Evolutionary conservation across 257 asterid genomes (phyloP), one percentile per base, ranked within the genome.

Genomic region (Ilex aquifolium): DNA sequence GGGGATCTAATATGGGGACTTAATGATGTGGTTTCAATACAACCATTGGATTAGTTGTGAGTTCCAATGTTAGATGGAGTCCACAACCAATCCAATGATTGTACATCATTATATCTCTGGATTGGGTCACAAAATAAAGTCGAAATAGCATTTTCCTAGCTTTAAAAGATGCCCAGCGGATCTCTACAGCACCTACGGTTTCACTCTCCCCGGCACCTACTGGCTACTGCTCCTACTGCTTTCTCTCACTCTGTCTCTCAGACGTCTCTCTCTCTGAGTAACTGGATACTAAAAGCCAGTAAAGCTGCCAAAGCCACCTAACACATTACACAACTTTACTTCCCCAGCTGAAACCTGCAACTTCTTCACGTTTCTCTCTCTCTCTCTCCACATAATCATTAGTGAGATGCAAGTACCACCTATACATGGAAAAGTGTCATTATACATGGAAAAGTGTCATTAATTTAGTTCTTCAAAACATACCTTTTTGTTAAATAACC

Each of bases 261-360:
- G 76, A 79, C 83, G 88, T 76, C 77, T 79, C 75, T 71, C 70
- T 75, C 59, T 65, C 56, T 31, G 64, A 30, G 50, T 64, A 69
- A 48, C 56, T 67, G 69, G 66, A 44, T 68, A 48, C 61, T 60
- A 65, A 66, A 57, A 58, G 63, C 60, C 67, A 74, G 39, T 54
- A 64, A 74, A 70, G 70, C 69, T 63, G 68, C 42, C 52, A 74
- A 32, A 63, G 5, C 27, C 56, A 59, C 59, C 55, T 48, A 50
- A 51, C 11, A 14, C 44, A 13, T 48, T 31, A 51, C 11, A 14
- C 44, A 13, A 21, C 27, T 56, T 60, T 51, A 30, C 66, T 51
- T 39, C 40, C 17, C 57, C 50, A 50, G 49, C 53, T 14, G 58
- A 57, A 7, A 40, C 69, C 69, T 53, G 59, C 62, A 66, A 57